Evolutionary conservation across 805 yeast species (phyloP).

Genomic region (Tetrapisispora fleetii): DNA sequence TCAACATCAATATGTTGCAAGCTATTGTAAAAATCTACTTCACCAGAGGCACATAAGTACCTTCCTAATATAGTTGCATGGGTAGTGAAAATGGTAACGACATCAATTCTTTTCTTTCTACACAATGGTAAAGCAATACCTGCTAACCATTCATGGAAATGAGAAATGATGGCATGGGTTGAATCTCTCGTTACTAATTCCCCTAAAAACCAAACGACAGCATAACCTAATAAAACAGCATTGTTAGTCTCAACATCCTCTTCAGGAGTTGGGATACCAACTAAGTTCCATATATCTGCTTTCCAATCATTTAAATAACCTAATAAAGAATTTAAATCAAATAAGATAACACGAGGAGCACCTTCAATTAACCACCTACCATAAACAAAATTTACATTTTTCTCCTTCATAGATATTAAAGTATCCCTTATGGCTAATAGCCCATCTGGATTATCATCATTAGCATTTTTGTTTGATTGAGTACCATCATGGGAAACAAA

Average conservation of each 20-base stretch:
- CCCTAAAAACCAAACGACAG: constrained; percentile 95
- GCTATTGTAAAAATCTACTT: constrained; percentile 91
- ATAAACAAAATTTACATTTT: constrained; percentile 77
- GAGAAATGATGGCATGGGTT: constrained; percentile 83
- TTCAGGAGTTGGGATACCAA: constrained; percentile 90
- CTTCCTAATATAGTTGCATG: constrained; percentile 95
- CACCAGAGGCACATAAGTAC: constrained; percentile 92
- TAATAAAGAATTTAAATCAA: constrained; percentile 71
- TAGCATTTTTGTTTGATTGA: background rate
- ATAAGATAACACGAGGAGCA: constrained; percentile 85
- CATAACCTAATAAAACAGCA: constrained; percentile 84
- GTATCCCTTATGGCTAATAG: constrained; percentile 31
- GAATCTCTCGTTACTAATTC: constrained; percentile 79
- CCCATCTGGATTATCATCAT: constrained; percentile 13
- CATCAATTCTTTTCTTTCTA: constrained; percentile 82
- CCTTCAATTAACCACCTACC: constrained; percentile 98
- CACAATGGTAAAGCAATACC: constrained; percentile 92
- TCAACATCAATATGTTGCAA: constrained; percentile 86
- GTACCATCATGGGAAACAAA: constrained; percentile 6
- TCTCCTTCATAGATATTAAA: constrained; percentile 64
- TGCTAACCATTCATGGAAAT: constrained; percentile 97
- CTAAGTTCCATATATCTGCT: constrained; percentile 79
- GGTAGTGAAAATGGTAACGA: constrained; percentile 91
- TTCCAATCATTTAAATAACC: constrained; percentile 83
- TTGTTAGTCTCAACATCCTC: constrained; percentile 84